Evolutionary conservation across 228 moss, liverwort and hornwort species (phyloP), one percentile per base, ranked within the genome.

Genomic region (Sphagnum magellanicum): DNA sequence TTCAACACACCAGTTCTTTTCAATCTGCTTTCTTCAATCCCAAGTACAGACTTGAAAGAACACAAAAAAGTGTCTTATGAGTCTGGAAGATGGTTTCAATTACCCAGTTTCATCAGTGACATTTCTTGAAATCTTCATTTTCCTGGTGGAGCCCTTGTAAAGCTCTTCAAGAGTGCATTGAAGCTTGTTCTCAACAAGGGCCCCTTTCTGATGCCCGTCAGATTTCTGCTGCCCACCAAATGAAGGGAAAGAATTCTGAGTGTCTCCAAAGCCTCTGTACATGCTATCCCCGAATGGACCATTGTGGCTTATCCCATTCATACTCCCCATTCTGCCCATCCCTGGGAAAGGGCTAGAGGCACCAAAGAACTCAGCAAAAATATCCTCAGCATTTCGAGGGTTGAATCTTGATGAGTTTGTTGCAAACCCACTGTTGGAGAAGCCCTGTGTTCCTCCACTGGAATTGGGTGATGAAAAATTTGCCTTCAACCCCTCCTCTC

Each of bases 331-430:
- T 16, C 61, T 16, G 16, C 61, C 61, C 15, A 66, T 16, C 51
- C 84, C 84, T 58, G 78, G 75, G 50, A 84, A 84, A 8, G 84
- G 81, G 71, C 75, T 84, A 7, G 66, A 50, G 63, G 73, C 86
- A 59, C 86, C 86, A 50, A 86, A 86, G 77, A 86, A 86, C 82
- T 86, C 86, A 52, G 86, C 86, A 78, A 86, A 86, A 73, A 86
- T 86, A 66, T 86, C 86, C 66, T 86, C 86, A 2, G 86, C 86
- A 62, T 86, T 86, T 69, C 86, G 82, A 48, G 86, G 86, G 50
- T 86, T 86, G 71, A 86, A 86, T 82, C 86, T 81, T 79, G 82
- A 86, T 50, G 75, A 79, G 52, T 74, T 79, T 5, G 79, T 74
- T 14, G 79, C 73, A 14, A 79, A 70, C 64, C 59, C 81, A 15